Conservation (phyloP, 495 filamentous ascomycete species). For the Jackrogersella minutella region DNA sequence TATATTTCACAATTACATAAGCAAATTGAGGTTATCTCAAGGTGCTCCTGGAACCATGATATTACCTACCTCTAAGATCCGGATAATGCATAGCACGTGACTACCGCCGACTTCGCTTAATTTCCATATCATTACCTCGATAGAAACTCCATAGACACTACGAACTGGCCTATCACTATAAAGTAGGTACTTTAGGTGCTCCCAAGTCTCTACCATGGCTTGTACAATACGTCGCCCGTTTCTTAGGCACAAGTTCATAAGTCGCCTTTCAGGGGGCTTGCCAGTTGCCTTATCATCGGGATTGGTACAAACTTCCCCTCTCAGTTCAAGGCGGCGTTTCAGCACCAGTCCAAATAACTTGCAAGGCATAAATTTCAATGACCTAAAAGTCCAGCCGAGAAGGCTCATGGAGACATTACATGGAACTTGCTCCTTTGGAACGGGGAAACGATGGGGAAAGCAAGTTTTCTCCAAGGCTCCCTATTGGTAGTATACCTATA, state of each 20-base stretch:
- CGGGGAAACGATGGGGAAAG: slow-evolving; percentile 45
- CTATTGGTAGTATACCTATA: slow-evolving; percentile 9
- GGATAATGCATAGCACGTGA: slow-evolving; percentile 13
- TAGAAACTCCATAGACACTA: neutral
- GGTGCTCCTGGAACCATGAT: too few species aligned
- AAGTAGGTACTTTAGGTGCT: neutral
- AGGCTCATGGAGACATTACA: slow-evolving; percentile 43
- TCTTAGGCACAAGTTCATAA: neutral
- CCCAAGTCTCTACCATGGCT: slow-evolving; percentile 5
- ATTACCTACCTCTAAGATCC: too few species aligned
- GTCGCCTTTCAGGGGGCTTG: neutral
- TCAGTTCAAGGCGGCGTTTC: neutral
- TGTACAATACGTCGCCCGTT: slow-evolving; percentile 3
- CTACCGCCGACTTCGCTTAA: slow-evolving; percentile 22
- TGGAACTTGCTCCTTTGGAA: slow-evolving; percentile 39
- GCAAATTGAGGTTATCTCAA: too few species aligned
- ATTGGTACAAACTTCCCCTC: neutral
- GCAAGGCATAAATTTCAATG: slow-evolving; percentile 10
- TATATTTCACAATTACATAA: too few species aligned
- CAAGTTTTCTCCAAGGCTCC: neutral
- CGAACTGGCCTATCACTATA: neutral
- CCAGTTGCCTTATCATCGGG: neutral
- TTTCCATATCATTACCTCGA: slow-evolving; percentile 7
- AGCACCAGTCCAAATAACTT: neutral
- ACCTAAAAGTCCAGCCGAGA: slow-evolving; percentile 27